Evolutionary conservation across 2,329 filamentous ascomycete genomes (phyloP).

Genomic region (Bipolaris bicolor): DNA sequence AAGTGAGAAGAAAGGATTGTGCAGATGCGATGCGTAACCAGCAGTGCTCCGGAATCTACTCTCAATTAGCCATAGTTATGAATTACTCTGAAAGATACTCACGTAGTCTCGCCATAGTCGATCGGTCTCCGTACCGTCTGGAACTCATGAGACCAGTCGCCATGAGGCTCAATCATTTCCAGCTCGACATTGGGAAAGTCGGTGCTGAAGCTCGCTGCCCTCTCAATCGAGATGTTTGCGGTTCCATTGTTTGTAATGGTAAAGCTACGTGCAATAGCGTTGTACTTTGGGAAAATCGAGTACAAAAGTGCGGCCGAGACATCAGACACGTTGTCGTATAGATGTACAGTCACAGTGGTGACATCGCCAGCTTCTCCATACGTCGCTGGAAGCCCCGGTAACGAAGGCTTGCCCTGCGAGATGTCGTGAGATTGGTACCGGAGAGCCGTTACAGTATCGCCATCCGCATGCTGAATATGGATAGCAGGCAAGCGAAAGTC

Average conservation of each 20-base stretch:
- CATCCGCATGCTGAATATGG: constrained; percentile 64
- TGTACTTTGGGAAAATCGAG: constrained; percentile 67
- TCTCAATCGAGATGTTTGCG: constrained; percentile 60
- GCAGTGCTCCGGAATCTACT: constrained; percentile 64
- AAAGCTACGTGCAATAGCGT: constrained; percentile 67
- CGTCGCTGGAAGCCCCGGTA: constrained; percentile 64
- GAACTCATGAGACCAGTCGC: constrained; percentile 68
- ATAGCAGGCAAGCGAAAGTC: constrained; percentile 68
- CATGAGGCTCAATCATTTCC: constrained; percentile 66
- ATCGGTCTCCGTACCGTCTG: constrained; percentile 62
- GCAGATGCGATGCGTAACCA: constrained; percentile 68
- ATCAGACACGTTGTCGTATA: constrained; percentile 65
- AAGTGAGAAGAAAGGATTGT: constrained; percentile 69
- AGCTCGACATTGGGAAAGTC: constrained; percentile 66
- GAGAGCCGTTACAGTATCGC: constrained; percentile 65
- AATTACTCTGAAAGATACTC: constrained; percentile 1
- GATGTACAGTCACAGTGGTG: constrained; percentile 62
- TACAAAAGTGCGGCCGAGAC: constrained; percentile 66
- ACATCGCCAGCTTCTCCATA: constrained; percentile 64
- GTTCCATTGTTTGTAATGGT: constrained; percentile 65
- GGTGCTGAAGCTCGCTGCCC: constrained; percentile 65
- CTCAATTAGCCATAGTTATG: constrained; percentile 7
- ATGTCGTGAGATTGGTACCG: constrained; percentile 65
- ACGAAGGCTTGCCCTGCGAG: constrained; percentile 60
- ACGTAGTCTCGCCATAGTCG: constrained; percentile 58